phyloP scores from a whole-genome alignment of 2,329 filamentous ascomycete species.

The Albophoma yamanashiensis region DNA sequence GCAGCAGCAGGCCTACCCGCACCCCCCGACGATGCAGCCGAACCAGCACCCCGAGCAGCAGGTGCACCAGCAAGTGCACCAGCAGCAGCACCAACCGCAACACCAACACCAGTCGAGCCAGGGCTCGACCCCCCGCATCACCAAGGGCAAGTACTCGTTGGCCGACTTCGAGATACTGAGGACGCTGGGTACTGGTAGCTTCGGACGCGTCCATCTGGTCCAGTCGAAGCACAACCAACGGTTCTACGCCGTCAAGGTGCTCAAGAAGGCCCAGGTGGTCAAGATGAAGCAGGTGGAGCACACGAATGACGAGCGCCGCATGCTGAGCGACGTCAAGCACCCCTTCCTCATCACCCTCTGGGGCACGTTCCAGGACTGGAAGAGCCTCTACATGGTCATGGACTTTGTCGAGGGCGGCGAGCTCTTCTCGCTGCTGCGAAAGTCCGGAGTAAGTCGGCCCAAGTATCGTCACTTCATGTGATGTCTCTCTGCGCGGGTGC shows the following conservation, averaged over 20 bases:
- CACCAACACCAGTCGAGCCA: conserved; percentile 22
- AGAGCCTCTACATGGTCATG: conserved; percentile 99
- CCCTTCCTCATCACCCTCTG: conserved; percentile 95
- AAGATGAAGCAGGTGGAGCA: conserved; percentile 99
- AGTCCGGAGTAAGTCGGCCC: conserved; percentile 61
- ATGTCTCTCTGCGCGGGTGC: neutral
- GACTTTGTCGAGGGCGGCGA: conserved; percentile 98
- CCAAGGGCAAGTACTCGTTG: conserved; percentile 95
- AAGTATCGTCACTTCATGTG: neutral
- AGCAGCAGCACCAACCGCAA: conserved; percentile 16
- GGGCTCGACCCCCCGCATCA: conserved; percentile 46
- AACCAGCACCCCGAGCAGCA: conserved; percentile 14
- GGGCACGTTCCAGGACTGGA: conserved; percentile 94
- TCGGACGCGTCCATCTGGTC: conserved; percentile 90
- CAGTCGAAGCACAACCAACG: conserved; percentile 97
- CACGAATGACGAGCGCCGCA: conserved; percentile 93
- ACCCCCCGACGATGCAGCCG: conserved; percentile 12
- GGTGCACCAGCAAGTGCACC: conserved; percentile 12
- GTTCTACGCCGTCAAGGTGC: conserved; percentile 95
- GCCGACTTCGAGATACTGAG: conserved; percentile 81
- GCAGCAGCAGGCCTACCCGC: conserved; percentile 18
- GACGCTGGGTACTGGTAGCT: conserved; percentile 92
- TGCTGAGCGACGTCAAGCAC: conserved; percentile 95
- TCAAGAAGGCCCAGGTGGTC: conserved; percentile 97
- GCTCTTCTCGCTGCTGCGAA: conserved; percentile 87